Conservation (phyloP, 1,284 basidiomycete species). For the Fomitopsis pinicola region DNA sequence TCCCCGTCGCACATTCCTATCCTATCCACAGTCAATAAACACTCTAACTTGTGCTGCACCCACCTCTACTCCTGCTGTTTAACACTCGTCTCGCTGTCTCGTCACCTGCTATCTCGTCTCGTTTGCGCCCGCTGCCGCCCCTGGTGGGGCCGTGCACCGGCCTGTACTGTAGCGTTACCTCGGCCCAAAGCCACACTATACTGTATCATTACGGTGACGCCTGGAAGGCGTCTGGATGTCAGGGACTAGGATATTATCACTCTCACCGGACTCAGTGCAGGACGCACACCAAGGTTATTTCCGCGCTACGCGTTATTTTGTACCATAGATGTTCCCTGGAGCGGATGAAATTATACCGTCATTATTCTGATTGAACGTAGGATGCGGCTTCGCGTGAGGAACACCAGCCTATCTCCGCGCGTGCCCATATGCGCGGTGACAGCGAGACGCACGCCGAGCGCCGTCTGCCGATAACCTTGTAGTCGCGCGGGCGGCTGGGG, state of each 20-base stretch:
- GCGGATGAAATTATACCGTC: neutral
- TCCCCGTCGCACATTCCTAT: neutral
- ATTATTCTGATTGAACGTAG: neutral
- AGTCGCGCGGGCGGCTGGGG: neutral
- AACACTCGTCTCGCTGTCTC: neutral
- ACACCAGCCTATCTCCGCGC: neutral
- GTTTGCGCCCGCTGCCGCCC: neutral
- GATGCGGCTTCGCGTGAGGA: neutral
- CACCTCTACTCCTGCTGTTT: neutral
- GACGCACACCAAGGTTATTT: slow-evolving; percentile 8
- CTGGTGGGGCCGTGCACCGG: neutral
- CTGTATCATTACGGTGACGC: slow-evolving; percentile 2
- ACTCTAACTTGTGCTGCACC: neutral
- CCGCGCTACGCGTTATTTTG: slow-evolving; percentile 5
- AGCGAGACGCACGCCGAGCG: neutral
- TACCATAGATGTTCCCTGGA: slow-evolving; percentile 3
- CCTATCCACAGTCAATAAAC: neutral
- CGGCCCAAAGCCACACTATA: neutral
- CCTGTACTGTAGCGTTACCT: neutral
- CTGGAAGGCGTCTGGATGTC: neutral
- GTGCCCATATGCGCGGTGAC: neutral
- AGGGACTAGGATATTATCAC: neutral
- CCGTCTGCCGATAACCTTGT: slow-evolving; percentile 1
- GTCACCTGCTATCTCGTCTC: neutral
- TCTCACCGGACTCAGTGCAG: slow-evolving; percentile 2